Evolutionary conservation across 768 basidiomycete species (phyloP), one percentile per base, ranked within the genome.

Genomic region (Hericium coralloides): DNA sequence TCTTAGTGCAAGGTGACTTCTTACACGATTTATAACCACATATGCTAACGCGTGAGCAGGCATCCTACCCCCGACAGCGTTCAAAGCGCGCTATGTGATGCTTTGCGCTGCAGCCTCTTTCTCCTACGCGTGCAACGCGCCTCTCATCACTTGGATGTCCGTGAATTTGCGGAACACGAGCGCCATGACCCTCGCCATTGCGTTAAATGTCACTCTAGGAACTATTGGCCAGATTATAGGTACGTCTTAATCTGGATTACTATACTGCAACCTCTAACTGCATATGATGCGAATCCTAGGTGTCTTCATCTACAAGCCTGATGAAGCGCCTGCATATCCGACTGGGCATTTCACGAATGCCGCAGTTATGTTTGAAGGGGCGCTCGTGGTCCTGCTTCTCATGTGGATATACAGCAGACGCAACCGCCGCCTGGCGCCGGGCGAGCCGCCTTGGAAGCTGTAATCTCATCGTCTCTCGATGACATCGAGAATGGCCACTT

Each of bases 351-450:
- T 17, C 43, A 45, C 43, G 15, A 45, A 45, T 20, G 43, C 43
- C 12, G 43, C n/a, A 3, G 43, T 20, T 7, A n/a, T 72, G 1
- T 60, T 67, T 12, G 64, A 59, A 12, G 56, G 66, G n/a, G 12
- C 60, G 14, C 37, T 58, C 5, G 58, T 64, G 10, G 17, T 61
- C 4, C 31, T 57, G 25, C 57, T 66, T 8, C 47, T 63, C 31
- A 23, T 45, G 4, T n/a, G n/a, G 43, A 55, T 64, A 31, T 66
- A 66, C 51, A 50, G 55, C 25, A 43, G 55, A 22, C 56, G 60
- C 43, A 66, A 66, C 48, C 57, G 51, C 20, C 26, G 20, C 31
- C 55, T 65, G 6, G 41, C 17, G 4, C 56, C 59, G 8, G 58
- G 55, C 4, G 62, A 60, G 43, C 39, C 58, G n/a, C 39, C 15